Base-by-base conservation (phyloP, 106 monocot genomes). In the Cymbidium sinense region DNA sequence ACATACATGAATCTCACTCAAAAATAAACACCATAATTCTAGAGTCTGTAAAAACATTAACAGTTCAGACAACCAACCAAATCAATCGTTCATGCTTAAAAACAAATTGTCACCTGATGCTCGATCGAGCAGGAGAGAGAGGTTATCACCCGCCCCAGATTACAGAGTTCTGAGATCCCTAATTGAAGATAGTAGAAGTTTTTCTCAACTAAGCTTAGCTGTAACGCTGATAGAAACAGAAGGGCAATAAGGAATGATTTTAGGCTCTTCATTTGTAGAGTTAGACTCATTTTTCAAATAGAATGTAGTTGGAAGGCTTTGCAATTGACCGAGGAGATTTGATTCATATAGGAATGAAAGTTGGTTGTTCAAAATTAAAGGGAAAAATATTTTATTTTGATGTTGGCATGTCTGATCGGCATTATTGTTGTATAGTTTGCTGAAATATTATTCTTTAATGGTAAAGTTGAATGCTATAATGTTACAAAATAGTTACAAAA, bases 61-160 rank as follows among this genome's bases (percentile, higher is more conserved):
- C n/a, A n/a, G n/a, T n/a, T n/a, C n/a, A n/a, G n/a, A n/a, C n/a
- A n/a, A n/a, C n/a, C n/a, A n/a, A n/a, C n/a, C n/a, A n/a, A n/a
- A n/a, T n/a, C n/a, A n/a, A n/a, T n/a, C n/a, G n/a, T n/a, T n/a
- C n/a, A n/a, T n/a, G n/a, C n/a, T n/a, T n/a, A n/a, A n/a, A n/a
- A n/a, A n/a, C n/a, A n/a, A n/a, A n/a, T n/a, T n/a, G n/a, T 43
- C 51, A 88, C 88, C 88, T 82, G 89, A 84, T 27, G n/a, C 25
- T 4, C 77, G 76, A 65, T 75, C 74, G 28, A 89, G 86, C 28
- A 65, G 20, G 36, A 86, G 84, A 0, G 82, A 77, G 55, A 89
- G 84, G 44, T 78, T 75, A 27, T 86, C 50, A 13, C 84, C 86
- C 55, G n/a, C 80, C 84, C 79, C 70, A 86, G 10, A 86, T 71